phyloP scores from a whole-genome alignment of 768 basidiomycete species.

The Russula ochroleuca region DNA sequence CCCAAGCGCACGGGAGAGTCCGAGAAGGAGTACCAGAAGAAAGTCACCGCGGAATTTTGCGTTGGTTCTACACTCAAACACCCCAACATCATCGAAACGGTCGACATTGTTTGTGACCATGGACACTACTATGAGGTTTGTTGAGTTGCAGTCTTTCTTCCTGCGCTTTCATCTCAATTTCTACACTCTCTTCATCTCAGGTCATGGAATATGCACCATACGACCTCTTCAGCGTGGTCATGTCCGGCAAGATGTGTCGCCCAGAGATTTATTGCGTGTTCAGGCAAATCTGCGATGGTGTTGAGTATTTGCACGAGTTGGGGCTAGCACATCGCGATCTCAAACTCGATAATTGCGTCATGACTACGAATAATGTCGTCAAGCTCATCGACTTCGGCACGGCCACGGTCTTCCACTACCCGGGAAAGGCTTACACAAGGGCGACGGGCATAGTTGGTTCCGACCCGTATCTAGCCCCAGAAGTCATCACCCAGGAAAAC shows the following conservation, averaged over 20 bases:
- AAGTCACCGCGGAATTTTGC: slow-evolving; percentile 98
- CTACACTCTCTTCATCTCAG: slow-evolving; percentile 39
- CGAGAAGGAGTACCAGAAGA: slow-evolving; percentile 98
- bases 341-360: slow-evolving; percentile 99
- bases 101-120: slow-evolving; percentile 96
- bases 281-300: slow-evolving; percentile 96
- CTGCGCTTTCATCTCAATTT: slow-evolving; percentile 15
- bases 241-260: slow-evolving; percentile 98
- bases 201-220: slow-evolving; percentile 99
- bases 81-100: slow-evolving; percentile 93
- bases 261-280: slow-evolving; percentile 99
- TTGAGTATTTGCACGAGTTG: slow-evolving; percentile 95
- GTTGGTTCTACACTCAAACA: slow-evolving; percentile 94
- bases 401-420: slow-evolving; percentile 99
- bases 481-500: slow-evolving; percentile 72
- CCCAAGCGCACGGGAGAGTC: slow-evolving; percentile 83
- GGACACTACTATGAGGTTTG: slow-evolving; percentile 97
- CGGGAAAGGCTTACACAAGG: slow-evolving; percentile 72
- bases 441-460: slow-evolving; percentile 93
- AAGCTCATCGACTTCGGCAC: slow-evolving; percentile 99
- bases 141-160: slow-evolving; percentile 17
- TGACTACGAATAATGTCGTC: slow-evolving; percentile 91
- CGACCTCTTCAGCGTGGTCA: slow-evolving; percentile 98
- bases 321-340: slow-evolving; percentile 98
- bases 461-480: slow-evolving; percentile 97